Percentiles rank a stretch among this genome's conserved stretches.
These are phyloP conservation scores for Poronia punctata DNA, from an alignment of 495 filamentous ascomycete genomes.

Conservation along the genomic window DNA sequence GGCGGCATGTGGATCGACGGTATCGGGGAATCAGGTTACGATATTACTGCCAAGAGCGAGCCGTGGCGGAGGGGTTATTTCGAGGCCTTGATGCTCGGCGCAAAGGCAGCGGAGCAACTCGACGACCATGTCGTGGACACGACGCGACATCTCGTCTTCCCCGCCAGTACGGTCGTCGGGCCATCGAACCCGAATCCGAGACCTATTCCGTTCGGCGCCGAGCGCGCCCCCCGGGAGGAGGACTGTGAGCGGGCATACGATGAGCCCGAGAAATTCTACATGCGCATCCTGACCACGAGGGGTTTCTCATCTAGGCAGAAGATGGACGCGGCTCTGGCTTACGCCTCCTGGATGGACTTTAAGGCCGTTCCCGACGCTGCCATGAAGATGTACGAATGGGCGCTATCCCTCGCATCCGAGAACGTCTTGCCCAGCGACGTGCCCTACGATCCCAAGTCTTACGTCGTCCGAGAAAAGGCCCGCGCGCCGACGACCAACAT, in stretches of 20 bases:
- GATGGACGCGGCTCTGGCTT: conserved; percentile 70
- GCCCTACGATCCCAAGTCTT: conserved; percentile 54
- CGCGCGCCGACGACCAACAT: conserved; percentile 60
- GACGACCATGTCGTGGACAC: conserved; percentile 70
- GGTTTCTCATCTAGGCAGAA: conserved; percentile 70
- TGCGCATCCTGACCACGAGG: conserved; percentile 66
- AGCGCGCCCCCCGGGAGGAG: conserved; percentile 58
- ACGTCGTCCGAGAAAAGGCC: conserved; percentile 48
- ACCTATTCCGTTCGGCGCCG: conserved; percentile 55
- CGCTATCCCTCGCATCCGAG: conserved; percentile 57
- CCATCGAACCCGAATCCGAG: conserved; percentile 77
- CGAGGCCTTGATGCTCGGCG: conserved; percentile 67
- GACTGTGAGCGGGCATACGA: conserved; percentile 60
- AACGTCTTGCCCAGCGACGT: conserved; percentile 34
- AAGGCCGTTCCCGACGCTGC: conserved; percentile 57
- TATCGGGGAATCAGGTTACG: conserved; percentile 32
- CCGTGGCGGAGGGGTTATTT: conserved; percentile 80
- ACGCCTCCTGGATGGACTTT: conserved; percentile 76
- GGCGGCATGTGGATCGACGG: conserved; percentile 42
- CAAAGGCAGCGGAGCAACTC: conserved; percentile 68
- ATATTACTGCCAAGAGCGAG: conserved; percentile 68
- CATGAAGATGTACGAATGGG: conserved; percentile 63
- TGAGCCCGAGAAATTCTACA: conserved; percentile 61
- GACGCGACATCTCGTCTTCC: conserved; percentile 57
- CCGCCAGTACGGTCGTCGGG: conserved; percentile 62